Base-by-base conservation (phyloP, 2,329 filamentous ascomycete species). In the Chaetothyriales sp. region DNA sequence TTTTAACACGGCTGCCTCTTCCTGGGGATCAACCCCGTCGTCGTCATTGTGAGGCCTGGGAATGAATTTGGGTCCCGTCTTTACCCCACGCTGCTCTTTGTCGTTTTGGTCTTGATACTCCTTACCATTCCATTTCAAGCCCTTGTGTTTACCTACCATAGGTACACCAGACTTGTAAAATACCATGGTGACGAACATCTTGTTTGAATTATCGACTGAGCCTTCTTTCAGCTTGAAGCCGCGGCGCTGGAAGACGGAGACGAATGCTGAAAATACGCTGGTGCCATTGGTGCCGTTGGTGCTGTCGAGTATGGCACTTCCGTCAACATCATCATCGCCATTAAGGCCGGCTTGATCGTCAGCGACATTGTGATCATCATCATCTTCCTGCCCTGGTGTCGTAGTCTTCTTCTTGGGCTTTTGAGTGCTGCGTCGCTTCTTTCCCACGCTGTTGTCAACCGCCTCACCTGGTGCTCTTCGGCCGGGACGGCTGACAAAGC, bases 161-260 rank as follows among this genome's bases (percentile, higher is more conserved):
- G 89, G 84, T 44, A 79, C 71, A 18, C 79, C 80, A n/a, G 77
- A 80, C 71, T 96, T 98, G 61, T 89, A 73, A 67, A 98, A 98
- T 60, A 84, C 80, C 87, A 98, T 90, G 70, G 84, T 86, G 59
- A 96, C 90, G 71, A 98, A 98, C 92, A 98, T 98, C 70, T 84
- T 93, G 70, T 98, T 98, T 51, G 77, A 78, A 62, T 93, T 71
- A 69, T 98, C 88, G 8, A 94, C 75, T 0, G 82, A 56, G 71
- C 76, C 59, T 76, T 79, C 78, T 60, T 84, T 83, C 26, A 95
- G 74, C n/a, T 89, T 73, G 62, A 98, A 95, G 0, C 92, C 92
- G 18, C 89, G 76, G 59, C 81, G 80, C 48, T 76, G 72, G 56
- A 96, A 76, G 1, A 90, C 87, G 48, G 89, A 83, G 5, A 96